Evolutionary conservation across 768 basidiomycete species (phyloP).

Genomic region (Boletus barrowsii): DNA sequence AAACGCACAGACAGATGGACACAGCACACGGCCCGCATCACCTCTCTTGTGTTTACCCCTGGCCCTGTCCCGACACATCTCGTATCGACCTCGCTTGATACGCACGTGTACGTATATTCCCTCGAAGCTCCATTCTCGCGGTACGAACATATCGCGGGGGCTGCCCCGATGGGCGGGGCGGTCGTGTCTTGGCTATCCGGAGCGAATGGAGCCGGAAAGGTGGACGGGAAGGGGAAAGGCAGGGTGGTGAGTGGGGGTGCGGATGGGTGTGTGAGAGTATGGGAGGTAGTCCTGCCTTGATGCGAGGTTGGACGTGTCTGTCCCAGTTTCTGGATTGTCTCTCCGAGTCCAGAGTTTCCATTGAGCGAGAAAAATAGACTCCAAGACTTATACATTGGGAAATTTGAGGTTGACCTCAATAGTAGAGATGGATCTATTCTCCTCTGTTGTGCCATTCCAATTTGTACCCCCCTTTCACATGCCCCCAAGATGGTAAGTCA

Average conservation of each 20-base stretch:
- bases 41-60: slow-evolving; percentile 47
- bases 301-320: neutral
- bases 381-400: too few species aligned
- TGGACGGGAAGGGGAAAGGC: slow-evolving; percentile 37
- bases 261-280: slow-evolving; percentile 76
- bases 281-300: slow-evolving; percentile 48
- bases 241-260: slow-evolving; percentile 72
- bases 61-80: slow-evolving; percentile 55
- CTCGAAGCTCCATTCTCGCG: slow-evolving; percentile 59
- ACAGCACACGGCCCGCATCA: slow-evolving; percentile 79
- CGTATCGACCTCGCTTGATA: slow-evolving; percentile 90
- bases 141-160: slow-evolving; percentile 83
- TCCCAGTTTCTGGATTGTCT: too few species aligned
- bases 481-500: too few species aligned
- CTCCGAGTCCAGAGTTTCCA: too few species aligned
- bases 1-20: slow-evolving; percentile 77
- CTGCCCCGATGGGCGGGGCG: slow-evolving; percentile 80
- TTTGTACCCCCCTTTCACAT: too few species aligned
- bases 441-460: too few species aligned
- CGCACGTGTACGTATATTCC: slow-evolving; percentile 87
- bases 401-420: too few species aligned
- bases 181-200: slow-evolving; percentile 67
- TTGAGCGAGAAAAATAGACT: too few species aligned
- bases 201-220: slow-evolving; percentile 6
- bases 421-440: too few species aligned